These are phyloP conservation scores for Amaranthus cruentus DNA, from an alignment of 148 eudicot species.

Conservation along the genomic window DNA sequence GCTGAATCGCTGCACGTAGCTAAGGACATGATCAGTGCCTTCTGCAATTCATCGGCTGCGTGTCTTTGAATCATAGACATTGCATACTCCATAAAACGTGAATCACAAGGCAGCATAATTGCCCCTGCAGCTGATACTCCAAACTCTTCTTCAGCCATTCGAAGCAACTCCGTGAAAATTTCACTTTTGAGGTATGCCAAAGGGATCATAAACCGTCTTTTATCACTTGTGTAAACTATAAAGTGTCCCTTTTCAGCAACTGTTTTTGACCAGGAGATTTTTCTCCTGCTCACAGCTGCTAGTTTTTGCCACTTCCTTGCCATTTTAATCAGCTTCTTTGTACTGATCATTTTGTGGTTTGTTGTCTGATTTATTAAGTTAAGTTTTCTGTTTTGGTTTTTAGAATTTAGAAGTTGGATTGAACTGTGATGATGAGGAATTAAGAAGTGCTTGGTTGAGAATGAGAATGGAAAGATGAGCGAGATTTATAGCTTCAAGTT, in stretches of 20 bases:
- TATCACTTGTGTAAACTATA: slow-evolving; percentile 13
- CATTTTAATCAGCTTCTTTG: slow-evolving; percentile 25
- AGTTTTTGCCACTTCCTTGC: slow-evolving; percentile 28
- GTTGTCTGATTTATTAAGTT: not conserved
- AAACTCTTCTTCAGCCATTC: slow-evolving; percentile 25
- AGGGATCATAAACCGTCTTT: slow-evolving; percentile 19
- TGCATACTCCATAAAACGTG: slow-evolving; percentile 14
- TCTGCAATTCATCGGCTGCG: slow-evolving; percentile 12
- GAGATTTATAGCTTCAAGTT: not conserved
- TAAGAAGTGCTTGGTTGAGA: not conserved
- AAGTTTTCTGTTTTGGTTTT: too few species aligned
- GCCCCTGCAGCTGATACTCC: slow-evolving; percentile 11
- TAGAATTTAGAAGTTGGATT: not conserved
- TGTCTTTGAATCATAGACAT: slow-evolving; percentile 14
- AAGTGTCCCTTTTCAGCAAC: slow-evolving; percentile 11
- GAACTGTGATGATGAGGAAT: not conserved
- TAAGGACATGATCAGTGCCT: slow-evolving; percentile 18
- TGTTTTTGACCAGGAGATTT: slow-evolving; percentile 2
- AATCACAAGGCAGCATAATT: slow-evolving; percentile 16
- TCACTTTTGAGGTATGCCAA: slow-evolving; percentile 16
- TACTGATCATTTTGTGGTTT: slow-evolving; percentile 22
- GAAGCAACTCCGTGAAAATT: slow-evolving; percentile 3
- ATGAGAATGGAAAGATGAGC: not conserved
- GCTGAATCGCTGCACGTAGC: not conserved
- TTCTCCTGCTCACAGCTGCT: slow-evolving; percentile 22